phyloP scores from a whole-genome alignment of 2,329 filamentous ascomycete genomes.

The Talaromyces sp. region DNA sequence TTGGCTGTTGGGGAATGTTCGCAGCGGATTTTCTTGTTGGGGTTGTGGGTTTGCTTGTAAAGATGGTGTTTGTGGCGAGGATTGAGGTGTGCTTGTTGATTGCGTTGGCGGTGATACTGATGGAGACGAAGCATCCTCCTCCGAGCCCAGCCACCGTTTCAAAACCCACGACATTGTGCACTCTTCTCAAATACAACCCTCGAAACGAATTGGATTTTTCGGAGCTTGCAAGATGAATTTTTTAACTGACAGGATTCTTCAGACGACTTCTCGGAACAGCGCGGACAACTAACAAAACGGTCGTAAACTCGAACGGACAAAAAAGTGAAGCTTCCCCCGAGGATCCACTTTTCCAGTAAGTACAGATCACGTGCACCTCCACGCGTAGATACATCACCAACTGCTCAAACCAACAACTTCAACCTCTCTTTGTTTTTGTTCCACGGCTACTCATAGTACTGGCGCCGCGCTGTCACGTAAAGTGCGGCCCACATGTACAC shows the following conservation, averaged over 20 bases:
- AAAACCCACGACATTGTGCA: slow-evolving; percentile 9
- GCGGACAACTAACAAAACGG: neutral
- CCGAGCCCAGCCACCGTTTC: slow-evolving; percentile 7
- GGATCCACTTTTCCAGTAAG: neutral
- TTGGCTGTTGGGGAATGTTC: slow-evolving; percentile 22
- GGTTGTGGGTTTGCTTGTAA: slow-evolving; percentile 6
- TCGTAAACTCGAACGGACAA: neutral
- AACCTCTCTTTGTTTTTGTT: neutral
- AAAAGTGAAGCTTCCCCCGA: neutral
- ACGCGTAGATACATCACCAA: neutral
- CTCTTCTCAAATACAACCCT: neutral
- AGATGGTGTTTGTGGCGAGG: neutral
- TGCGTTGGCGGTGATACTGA: neutral
- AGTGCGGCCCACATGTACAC: neutral
- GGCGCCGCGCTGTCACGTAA: neutral
- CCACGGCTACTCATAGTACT: neutral
- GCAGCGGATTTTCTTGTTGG: slow-evolving; percentile 1
- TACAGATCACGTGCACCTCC: neutral
- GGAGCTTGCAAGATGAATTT: neutral
- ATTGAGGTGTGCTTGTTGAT: neutral
- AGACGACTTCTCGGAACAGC: neutral
- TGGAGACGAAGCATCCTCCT: neutral
- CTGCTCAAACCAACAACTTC: neutral
- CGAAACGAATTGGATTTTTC: neutral
- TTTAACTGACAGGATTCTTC: neutral